Evolutionary conservation across 129 eudicot species (phyloP), one percentile per base, ranked within the genome.

Genomic region (Centella asiatica): DNA sequence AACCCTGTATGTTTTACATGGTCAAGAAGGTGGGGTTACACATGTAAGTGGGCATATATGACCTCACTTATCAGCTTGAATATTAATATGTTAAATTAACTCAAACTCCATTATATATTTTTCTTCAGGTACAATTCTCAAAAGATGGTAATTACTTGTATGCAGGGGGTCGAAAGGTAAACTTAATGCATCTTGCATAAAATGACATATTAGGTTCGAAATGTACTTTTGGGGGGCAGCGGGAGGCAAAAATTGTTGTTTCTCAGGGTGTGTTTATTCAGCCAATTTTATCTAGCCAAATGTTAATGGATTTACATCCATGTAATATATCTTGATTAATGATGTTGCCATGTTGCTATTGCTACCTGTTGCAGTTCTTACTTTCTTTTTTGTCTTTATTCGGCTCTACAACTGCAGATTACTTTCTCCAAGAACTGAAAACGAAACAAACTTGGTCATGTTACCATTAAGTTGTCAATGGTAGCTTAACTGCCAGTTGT

Each of bases 11-110:
- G 80, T 92, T 40, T 64, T 92, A 69, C 98, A 87, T 74, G 98
- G 98, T 75, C 98, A 87, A 78, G 90, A 92, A 80, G 98, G 98
- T 57, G 98, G 98, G 70, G 89, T 92, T 50, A 92, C 98, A 26
- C 98, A 92, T 76, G 98, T 92, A 87, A 84, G 94, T 81, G 67
- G 39, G 51, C 48, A 54, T 66, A 33, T 53, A 25, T 40, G 11
- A 53, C 15, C 60, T 6, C n/a, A 17, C 4, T 14, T 48, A 37
- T 62, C 57, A 5, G 34, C 46, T 44, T 39, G 57, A 28, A 62
- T 69, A 31, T 23, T 37, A 40, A 34, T 63, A 12, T 47, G 33
- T 24, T 59, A 24, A 44, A 18, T n/a, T 22, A n/a, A 48, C 40
- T 48, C 46, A 29, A 51, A 19, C 54, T 27, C 18, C 11, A 2